A percentile compares a stretch with the other conserved stretches of the same genome.
Conservation (phyloP, 805 yeast species). For the Teunomyces aglyptinius region DNA sequence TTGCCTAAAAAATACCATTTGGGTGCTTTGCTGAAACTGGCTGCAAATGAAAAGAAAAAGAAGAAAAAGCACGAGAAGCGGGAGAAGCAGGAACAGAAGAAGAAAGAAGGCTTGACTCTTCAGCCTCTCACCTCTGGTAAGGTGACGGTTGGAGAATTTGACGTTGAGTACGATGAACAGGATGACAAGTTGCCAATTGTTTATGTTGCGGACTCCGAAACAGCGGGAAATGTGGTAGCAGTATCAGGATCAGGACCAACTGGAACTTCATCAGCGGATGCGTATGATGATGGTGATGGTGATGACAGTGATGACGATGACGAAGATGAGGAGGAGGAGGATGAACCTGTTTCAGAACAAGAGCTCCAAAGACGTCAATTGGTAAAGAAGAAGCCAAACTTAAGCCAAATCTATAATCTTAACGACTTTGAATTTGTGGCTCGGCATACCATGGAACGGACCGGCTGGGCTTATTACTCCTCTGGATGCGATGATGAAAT, state of each 20-base stretch:
- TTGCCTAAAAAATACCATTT: constrained; percentile 44
- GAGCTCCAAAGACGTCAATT: constrained; percentile 25
- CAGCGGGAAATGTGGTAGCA: constrained; percentile 1
- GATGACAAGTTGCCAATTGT: constrained; percentile 28
- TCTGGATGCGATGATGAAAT: constrained; percentile 93
- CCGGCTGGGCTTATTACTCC: constrained; percentile 91
- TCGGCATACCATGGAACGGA: constrained; percentile 66
- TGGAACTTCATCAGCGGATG: not conserved
- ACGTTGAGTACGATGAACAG: constrained; percentile 44
- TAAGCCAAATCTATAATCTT: constrained; percentile 68
- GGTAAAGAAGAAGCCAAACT: constrained; percentile 56
- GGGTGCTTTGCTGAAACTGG: constrained; percentile 30
- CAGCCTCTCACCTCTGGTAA: not conserved
- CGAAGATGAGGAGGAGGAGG: constrained; percentile 37
- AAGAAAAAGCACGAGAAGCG: constrained; percentile 1
- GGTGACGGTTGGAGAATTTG: constrained; percentile 32
- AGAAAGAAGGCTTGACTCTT: not conserved
- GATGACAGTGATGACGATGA: constrained; percentile 16
- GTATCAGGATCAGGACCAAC: constrained; percentile 7
- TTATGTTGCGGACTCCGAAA: not conserved
- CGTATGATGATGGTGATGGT: constrained; percentile 5
- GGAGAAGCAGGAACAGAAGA: not conserved
- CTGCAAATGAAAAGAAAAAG: constrained; percentile 1
- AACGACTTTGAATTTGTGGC: constrained; percentile 90
- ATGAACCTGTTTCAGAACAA: constrained; percentile 27